These are phyloP conservation scores for Cyclotella cryptica DNA, from an alignment of 108 stramenopile genomes.

Conservation along the genomic window DNA sequence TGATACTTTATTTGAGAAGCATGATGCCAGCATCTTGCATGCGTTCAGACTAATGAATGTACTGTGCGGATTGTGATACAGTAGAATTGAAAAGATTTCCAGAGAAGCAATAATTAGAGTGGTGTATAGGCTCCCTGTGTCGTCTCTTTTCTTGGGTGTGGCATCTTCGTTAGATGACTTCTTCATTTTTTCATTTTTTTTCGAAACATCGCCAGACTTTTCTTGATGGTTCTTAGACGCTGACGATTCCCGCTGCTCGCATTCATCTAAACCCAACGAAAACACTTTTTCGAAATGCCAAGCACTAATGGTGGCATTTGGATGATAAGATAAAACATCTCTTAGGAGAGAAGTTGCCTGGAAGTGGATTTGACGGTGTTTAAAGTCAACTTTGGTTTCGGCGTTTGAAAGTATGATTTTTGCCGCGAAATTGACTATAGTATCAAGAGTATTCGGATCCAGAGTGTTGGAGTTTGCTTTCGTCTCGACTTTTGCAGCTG, in stretches of 20 bases:
- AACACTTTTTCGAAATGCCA: constrained; percentile 73
- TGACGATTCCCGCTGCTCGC: constrained; percentile 24
- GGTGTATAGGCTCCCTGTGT: not conserved
- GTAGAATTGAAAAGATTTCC: constrained; percentile 34
- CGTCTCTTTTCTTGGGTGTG: constrained; percentile 10
- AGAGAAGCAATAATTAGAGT: constrained; percentile 8
- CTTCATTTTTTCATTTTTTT: constrained; percentile 24
- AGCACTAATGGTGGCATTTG: constrained; percentile 44
- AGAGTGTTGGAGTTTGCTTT: constrained; percentile 20
- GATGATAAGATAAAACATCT: constrained; percentile 39
- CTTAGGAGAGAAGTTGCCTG: constrained; percentile 46
- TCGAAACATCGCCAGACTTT: not conserved
- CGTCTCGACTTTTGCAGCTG: not conserved
- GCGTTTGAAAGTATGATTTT: constrained; percentile 78
- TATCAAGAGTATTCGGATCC: constrained; percentile 53
- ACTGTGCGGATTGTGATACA: constrained; percentile 24
- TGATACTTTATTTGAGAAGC: constrained; percentile 9
- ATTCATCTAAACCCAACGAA: constrained; percentile 38
- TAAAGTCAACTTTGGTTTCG: constrained; percentile 61
- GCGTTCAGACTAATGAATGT: constrained; percentile 11
- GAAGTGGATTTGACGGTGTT: constrained; percentile 21
- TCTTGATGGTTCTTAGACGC: constrained; percentile 22
- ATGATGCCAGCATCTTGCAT: constrained; percentile 10
- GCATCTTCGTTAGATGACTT: constrained; percentile 8
- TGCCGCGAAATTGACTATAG: constrained; percentile 84